Percentiles rank a stretch among this genome's conserved stretches.
phyloP scores from a whole-genome alignment of 75 land plant species.

The Selaginella tamariscina region DNA sequence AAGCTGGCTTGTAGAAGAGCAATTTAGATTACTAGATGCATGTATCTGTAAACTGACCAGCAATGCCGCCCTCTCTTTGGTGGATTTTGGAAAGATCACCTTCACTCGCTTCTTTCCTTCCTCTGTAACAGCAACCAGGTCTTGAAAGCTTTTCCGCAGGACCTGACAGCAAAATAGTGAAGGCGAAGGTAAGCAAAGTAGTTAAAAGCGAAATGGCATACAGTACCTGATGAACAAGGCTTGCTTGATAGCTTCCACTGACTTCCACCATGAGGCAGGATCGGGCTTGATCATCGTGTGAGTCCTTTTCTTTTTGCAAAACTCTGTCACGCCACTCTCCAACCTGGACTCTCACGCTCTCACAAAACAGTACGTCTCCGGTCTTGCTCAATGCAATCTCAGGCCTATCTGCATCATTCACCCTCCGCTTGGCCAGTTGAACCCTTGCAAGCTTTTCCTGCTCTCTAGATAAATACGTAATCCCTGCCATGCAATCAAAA shows the following conservation, averaged over 20 bases:
- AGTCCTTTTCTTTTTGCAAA: neutral
- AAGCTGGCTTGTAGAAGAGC: slow-evolving; percentile 21
- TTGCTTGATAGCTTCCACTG: neutral
- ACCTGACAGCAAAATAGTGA: slow-evolving; percentile 37
- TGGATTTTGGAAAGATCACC: slow-evolving; percentile 42
- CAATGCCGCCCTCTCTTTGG: slow-evolving; percentile 38
- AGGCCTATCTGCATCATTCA: neutral
- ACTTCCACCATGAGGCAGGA: neutral
- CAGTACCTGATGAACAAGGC: neutral
- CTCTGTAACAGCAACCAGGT: slow-evolving; percentile 39
- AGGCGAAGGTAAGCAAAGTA: neutral
- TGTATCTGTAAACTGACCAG: slow-evolving; percentile 36
- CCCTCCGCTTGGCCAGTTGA: slow-evolving; percentile 14
- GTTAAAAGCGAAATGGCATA: neutral
- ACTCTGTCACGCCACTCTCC: slow-evolving; percentile 46
- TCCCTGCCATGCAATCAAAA: slow-evolving; percentile 47
- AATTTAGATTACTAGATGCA: too few species aligned
- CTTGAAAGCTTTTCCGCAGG: slow-evolving; percentile 40
- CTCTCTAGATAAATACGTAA: slow-evolving; percentile 78
- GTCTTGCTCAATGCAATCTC: slow-evolving; percentile 38
- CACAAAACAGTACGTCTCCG: slow-evolving; percentile 50
- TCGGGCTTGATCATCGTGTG: neutral
- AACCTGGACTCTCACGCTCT: slow-evolving; percentile 52
- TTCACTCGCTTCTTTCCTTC: slow-evolving; percentile 23
- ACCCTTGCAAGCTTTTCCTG: slow-evolving; percentile 60